Conservation (phyloP, 192 early-diverging fungal species). For the Dissophora globulifera region DNA sequence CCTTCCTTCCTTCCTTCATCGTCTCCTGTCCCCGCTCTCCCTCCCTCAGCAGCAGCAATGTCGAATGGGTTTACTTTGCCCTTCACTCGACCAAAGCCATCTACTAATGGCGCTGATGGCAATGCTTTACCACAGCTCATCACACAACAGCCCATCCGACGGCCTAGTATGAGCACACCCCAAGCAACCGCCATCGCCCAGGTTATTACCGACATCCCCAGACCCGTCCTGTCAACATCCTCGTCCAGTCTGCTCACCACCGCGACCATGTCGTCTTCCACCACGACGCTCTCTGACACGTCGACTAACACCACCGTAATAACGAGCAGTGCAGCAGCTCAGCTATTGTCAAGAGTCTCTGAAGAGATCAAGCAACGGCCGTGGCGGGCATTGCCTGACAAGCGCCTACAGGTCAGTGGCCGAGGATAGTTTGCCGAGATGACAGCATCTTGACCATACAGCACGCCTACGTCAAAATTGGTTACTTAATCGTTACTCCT, state of each 20-base stretch:
- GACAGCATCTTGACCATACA: too few species aligned
- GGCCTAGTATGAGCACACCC: slow-evolving; percentile 32
- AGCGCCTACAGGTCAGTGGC: slow-evolving; percentile 36
- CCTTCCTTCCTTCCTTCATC: slow-evolving; percentile 2
- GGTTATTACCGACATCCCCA: neutral
- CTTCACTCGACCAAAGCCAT: slow-evolving; percentile 21
- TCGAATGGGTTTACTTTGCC: slow-evolving; percentile 30
- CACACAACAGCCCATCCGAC: slow-evolving; percentile 30
- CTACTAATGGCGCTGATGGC: neutral
- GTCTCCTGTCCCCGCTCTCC: too few species aligned
- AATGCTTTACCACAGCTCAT: slow-evolving; percentile 35
- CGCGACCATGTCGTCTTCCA: neutral
- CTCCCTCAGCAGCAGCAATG: too few species aligned
- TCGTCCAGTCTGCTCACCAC: neutral
- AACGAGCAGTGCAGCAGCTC: slow-evolving; percentile 24
- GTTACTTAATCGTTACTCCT: too few species aligned
- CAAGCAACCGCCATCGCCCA: slow-evolving; percentile 6
- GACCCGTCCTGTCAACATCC: neutral
- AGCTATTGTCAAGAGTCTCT: slow-evolving; percentile 30
- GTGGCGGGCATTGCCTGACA: slow-evolving; percentile 50
- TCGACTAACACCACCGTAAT: neutral
- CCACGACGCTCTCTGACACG: neutral
- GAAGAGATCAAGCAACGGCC: slow-evolving; percentile 48
- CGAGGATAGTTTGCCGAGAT: too few species aligned
- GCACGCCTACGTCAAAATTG: neutral